phyloP scores from a whole-genome alignment of 2,329 filamentous ascomycete genomes.

The Venturia asperata region DNA sequence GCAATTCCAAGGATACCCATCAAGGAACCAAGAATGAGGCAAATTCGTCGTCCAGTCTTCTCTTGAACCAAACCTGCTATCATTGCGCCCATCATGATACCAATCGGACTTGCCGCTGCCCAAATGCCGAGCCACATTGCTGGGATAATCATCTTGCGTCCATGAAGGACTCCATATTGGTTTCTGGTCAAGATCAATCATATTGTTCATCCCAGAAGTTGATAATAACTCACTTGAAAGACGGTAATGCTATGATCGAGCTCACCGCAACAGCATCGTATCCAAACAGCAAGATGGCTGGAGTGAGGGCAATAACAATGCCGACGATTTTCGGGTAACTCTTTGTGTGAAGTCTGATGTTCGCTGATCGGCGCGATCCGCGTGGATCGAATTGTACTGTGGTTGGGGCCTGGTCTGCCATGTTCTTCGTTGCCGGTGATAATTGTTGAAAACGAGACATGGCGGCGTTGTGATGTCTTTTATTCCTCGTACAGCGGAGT shows the following conservation, averaged over 20 bases:
- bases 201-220: too few species aligned
- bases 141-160: not conserved
- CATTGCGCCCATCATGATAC: slow-evolving; percentile 6
- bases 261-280: slow-evolving; percentile 9
- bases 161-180: not conserved
- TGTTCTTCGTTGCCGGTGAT: slow-evolving; percentile 1
- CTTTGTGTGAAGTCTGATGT: slow-evolving; percentile 6
- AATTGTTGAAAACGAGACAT: slow-evolving; percentile 13
- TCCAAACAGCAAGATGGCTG: not conserved
- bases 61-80: slow-evolving; percentile 9
- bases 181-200: not conserved
- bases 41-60: not conserved
- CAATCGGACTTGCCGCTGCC: not conserved
- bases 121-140: slow-evolving; percentile 2
- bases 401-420: slow-evolving; percentile 4
- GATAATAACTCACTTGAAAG: not conserved
- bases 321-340: slow-evolving; percentile 5
- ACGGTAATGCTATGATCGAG: not conserved
- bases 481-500: not conserved
- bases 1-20: not conserved
- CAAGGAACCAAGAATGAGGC: not conserved
- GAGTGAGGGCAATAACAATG: not conserved
- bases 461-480: not conserved
- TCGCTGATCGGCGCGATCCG: slow-evolving; percentile 1
- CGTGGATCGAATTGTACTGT: slow-evolving; percentile 6